Percentiles rank a stretch among this genome's conserved stretches.
phyloP scores from a whole-genome alignment of 1,284 basidiomycete genomes.

The Trichosporon inkin region DNA sequence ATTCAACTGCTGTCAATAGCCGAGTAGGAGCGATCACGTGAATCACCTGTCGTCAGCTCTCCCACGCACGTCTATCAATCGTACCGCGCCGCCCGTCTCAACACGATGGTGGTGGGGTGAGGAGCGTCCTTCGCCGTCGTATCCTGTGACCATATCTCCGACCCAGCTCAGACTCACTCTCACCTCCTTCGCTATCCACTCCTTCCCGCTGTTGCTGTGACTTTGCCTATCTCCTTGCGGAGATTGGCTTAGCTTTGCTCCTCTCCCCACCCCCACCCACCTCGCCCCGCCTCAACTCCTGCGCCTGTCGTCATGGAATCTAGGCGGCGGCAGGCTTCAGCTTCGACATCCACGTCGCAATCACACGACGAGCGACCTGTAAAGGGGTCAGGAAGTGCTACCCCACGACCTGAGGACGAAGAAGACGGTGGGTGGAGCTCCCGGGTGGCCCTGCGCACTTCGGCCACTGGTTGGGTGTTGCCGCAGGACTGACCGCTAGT shows the following conservation, averaged over 20 bases:
- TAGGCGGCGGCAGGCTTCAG: conserved; percentile 25
- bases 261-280: background rate
- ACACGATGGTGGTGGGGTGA: conserved; percentile 9
- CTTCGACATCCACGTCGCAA: conserved; percentile 22
- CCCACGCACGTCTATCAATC: background rate
- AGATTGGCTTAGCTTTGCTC: conserved; percentile 6
- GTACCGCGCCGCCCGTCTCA: background rate
- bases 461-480: background rate
- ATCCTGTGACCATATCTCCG: background rate
- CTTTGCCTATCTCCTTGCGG: conserved; percentile 7
- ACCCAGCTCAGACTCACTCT: background rate
- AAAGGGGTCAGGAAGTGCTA: conserved; percentile 23
- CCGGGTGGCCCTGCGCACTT: background rate
- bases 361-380: conserved; percentile 20
- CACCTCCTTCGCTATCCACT: conserved; percentile 2
- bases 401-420: conserved; percentile 24
- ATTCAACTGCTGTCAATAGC: no score
- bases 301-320: conserved; percentile 23
- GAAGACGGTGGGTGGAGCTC: conserved; percentile 23
- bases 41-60: background rate
- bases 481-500: background rate
- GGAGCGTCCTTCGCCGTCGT: background rate
- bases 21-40: background rate
- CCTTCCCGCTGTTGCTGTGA: conserved; percentile 1
- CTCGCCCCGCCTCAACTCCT: background rate